Evolutionary conservation across 306 rosid genomes (phyloP), one percentile per base, ranked within the genome.

Genomic region (Hippophae gyantsensis): DNA sequence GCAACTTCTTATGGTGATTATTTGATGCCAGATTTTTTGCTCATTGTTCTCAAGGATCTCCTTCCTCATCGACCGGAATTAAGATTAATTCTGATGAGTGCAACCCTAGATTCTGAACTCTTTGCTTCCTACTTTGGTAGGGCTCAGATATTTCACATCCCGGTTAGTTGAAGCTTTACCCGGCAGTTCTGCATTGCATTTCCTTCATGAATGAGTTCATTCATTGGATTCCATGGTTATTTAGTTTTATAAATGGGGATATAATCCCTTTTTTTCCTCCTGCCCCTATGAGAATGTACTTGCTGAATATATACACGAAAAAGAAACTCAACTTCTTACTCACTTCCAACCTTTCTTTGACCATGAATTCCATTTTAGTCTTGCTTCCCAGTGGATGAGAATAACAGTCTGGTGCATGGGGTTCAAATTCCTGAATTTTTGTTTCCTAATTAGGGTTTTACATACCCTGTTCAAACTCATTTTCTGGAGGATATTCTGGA

Each of bases 11-110:
- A 73, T 52, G 58, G 50, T 61, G 54, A 38, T 68, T 48, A 67
- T 78, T 71, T 69, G 65, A 63, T 82, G 71, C 76, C 93, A 88
- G 99, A 93, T 86, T 93, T 93, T 81, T 81, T 93, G 64, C 95
- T 93, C 11, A 86, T 88, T 76, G 86, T 93, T 69, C 95, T 93
- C 55, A 93, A 84, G 72, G 99, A 93, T 72, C 90, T 88, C 64
- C 97, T 93, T 63, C 85, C 90, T 42, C 84, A 57, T 27, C 83
- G 94, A 32, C 99, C 97, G 42, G 90, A 93, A 58, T 78, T 93
- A 52, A 86, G 85, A 76, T 58, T 93, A 72, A 81, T 86, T 78
- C 79, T 93, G 77, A 93, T 93, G 99, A 93, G 99, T 77, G 99
- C 99, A 55, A 88, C 94, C 70, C 78, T 93, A n/a, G 95, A 93